Evolutionary conservation across 306 rosid species (phyloP), one percentile per base, ranked within the genome.

Genomic region (Lotus japonicus): DNA sequence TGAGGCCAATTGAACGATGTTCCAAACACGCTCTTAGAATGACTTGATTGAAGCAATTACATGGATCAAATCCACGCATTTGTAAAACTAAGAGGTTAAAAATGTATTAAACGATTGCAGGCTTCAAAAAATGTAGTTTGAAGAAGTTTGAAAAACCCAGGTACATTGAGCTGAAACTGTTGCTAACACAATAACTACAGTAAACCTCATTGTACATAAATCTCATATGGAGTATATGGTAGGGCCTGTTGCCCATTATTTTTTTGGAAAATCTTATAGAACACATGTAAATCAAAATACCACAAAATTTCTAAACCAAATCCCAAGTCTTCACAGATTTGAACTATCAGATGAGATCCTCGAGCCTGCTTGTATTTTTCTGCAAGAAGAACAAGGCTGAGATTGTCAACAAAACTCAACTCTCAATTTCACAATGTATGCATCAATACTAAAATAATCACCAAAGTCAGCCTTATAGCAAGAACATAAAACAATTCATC

Each of bases 161-260:
- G 71, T 44, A 80, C 64, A 77, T 53, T 35, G 48, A 82, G 73
- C 71, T 39, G 66, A 66, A 69, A 79, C 70, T 46, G 77, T 60
- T 79, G 73, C 74, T n/a, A 51, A 79, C 79, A 79, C 79, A 70
- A 70, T 41, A 72, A 73, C 81, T 26, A 58, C 85, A 39, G 60
- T 70, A 81, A 69, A 63, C 61, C 63, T 68, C 74, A 66, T 21
- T 66, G 70, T 65, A 41, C 70, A 65, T 14, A 44, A 70, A 65
- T 35, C 68, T 74, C 66, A 60, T 51, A 31, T 51, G 63, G 54
- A 77, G 39, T 72, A 75, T 66, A 69, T 66, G 63, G 73, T 49
- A 58, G 64, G 78, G 73, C 78, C 60, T 79, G 74, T 56, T 58
- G 80, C 82, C 79, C 66, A 51, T 81, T 78, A 82, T 83, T 89